Evolutionary conservation across 2,329 filamentous ascomycete species (phyloP).

Genomic region (Allantophomopsis cytisporea): DNA sequence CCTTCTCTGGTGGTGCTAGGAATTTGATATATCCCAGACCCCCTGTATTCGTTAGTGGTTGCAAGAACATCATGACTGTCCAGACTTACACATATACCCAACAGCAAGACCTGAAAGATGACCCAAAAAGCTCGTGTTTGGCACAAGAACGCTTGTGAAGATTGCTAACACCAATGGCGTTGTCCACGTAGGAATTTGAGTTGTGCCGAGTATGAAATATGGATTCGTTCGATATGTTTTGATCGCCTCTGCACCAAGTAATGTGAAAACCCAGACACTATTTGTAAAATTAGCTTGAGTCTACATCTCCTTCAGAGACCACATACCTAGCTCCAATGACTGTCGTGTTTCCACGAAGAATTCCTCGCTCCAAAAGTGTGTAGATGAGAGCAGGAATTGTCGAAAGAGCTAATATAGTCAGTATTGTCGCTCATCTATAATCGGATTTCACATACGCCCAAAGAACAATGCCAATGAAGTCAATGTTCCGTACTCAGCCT

Average conservation of each 20-base stretch:
- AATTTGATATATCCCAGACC: constrained; percentile 83
- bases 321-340: constrained; percentile 73
- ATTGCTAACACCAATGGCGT: constrained; percentile 69
- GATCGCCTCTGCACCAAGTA: constrained; percentile 75
- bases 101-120: constrained; percentile 74
- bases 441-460: constrained; percentile 55
- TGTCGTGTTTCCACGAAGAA: constrained; percentile 58
- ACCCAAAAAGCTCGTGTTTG: constrained; percentile 71
- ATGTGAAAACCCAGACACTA: constrained; percentile 86
- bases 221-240: constrained; percentile 76
- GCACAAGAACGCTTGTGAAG: constrained; percentile 63
- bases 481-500: constrained; percentile 82
- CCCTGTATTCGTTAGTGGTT: constrained; percentile 30
- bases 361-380: constrained; percentile 59
- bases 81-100: constrained; percentile 67
- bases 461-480: constrained; percentile 79
- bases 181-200: constrained; percentile 81
- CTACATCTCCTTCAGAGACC: neutral
- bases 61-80: neutral
- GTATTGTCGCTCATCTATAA: neutral
- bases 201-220: constrained; percentile 47
- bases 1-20: constrained; percentile 78
- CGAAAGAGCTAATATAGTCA: constrained; percentile 45
- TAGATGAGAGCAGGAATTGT: constrained; percentile 76
- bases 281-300: neutral